Evolutionary conservation across 1,284 basidiomycete genomes (phyloP), one percentile per base, ranked within the genome.

Genomic region (Xerocomus amazonicus): DNA sequence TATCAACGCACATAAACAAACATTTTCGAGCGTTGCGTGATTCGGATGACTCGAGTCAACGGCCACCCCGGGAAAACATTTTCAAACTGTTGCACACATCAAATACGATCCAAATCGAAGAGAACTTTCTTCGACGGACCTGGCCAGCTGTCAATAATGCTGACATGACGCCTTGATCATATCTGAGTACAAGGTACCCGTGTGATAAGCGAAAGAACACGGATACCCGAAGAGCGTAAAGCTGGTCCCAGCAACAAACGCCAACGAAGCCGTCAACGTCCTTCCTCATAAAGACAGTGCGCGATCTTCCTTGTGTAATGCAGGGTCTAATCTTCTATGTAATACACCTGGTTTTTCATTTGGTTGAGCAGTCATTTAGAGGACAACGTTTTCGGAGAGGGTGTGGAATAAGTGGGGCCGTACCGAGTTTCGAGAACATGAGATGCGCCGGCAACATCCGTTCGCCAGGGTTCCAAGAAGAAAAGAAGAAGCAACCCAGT

Each of bases 111-210:
- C 4, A 3, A 50, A 35, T 13, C 13, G 38, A 32, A 14, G 16
- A 43, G 29, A 43, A 49, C 23, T 2, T 13, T 3, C 19, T 5
- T 26, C 8, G 26, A 29, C 44, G 7, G 50, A 67, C 66, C 51
- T 67, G 61, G 14, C 49, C 42, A 1, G 66, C 63, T 9, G 65
- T 65, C 44, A 68, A 35, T 39, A 69, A 46, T 33, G 63, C 61
- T 6, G 65, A 66, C 65, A 69, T 69, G 27, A 67, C 63, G 3
- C 65, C 66, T 48, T 69, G 65, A 40, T 67, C 63, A 47, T 68
- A 68, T 40, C 62, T 67, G 26, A 28, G 26, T 39, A 34, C 33
- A 27, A 39, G 8, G 40, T 9, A 36, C 39, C 16, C 23, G 17
- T 31, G 6, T 10, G 23, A 33, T 47, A 37, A 62, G 45, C 26